These are phyloP conservation scores for Yamadazyma insecticola DNA, from an alignment of 805 yeast genomes.

Conservation along the genomic window DNA sequence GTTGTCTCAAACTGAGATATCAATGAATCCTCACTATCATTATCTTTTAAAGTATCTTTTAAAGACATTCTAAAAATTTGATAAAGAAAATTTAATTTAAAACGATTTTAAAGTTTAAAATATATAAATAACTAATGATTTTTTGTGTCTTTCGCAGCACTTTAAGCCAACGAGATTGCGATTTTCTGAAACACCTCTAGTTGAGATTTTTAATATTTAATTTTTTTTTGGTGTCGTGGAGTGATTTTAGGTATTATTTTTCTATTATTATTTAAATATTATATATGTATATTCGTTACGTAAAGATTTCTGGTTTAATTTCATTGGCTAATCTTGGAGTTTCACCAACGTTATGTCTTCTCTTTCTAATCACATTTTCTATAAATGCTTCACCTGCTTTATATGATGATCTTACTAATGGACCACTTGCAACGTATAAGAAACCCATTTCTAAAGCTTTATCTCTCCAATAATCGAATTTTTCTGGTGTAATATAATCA, in stretches of 20 bases:
- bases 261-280: no score
- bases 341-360: slow-evolving; percentile 50
- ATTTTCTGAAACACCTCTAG: no score
- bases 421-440: slow-evolving; percentile 95
- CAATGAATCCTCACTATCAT: slow-evolving; percentile 35
- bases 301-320: slow-evolving; percentile 3
- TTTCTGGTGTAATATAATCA: slow-evolving; percentile 90
- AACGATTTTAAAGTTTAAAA: no score
- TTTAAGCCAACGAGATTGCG: no score
- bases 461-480: slow-evolving; percentile 89
- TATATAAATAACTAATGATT: no score
- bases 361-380: slow-evolving; percentile 83
- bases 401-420: slow-evolving; percentile 91
- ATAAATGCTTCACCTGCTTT: slow-evolving; percentile 98
- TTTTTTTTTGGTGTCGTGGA: no score
- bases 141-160: no score
- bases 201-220: no score
- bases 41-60: slow-evolving; percentile 11
- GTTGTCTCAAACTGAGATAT: slow-evolving; percentile 43
- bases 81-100: no score
- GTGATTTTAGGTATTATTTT: no score
- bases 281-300: slow-evolving; percentile 1
- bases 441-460: slow-evolving; percentile 86
- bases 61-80: slow-evolving; percentile 10
- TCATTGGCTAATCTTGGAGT: slow-evolving; percentile 26